These are phyloP conservation scores for Ophiobolus disseminans DNA, from an alignment of 2,329 filamentous ascomycete species.

Conservation along the genomic window DNA sequence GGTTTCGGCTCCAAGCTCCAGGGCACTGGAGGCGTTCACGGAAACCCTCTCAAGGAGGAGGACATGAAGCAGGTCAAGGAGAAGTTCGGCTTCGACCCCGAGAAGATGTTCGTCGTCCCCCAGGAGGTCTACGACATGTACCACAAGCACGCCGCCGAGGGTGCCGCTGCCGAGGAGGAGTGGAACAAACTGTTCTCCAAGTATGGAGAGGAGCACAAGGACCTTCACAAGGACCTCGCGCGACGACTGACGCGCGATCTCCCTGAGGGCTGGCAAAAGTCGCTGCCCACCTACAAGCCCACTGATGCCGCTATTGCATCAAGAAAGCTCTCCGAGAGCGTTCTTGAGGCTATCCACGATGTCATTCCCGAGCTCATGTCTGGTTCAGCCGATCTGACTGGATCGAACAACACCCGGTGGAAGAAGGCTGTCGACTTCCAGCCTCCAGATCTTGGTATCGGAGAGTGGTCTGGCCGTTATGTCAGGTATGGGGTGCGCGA, in stretches of 20 bases:
- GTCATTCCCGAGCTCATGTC: slow-evolving; percentile 89
- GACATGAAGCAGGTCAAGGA: slow-evolving; percentile 93
- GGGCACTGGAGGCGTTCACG: slow-evolving; percentile 95
- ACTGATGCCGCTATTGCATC: slow-evolving; percentile 85
- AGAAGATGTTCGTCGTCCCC: slow-evolving; percentile 90
- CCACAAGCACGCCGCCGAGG: slow-evolving; percentile 81
- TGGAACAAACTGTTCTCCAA: slow-evolving; percentile 94
- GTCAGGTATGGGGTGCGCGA: slow-evolving; percentile 91
- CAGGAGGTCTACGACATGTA: slow-evolving; percentile 94
- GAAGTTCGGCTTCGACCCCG: slow-evolving; percentile 95
- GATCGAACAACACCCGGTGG: slow-evolving; percentile 98
- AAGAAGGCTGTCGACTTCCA: slow-evolving; percentile 98
- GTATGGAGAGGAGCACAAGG: slow-evolving; percentile 79
- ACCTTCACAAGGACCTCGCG: slow-evolving; percentile 79
- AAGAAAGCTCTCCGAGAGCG: slow-evolving; percentile 94
- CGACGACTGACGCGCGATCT: slow-evolving; percentile 84
- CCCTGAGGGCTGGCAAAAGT: slow-evolving; percentile 95
- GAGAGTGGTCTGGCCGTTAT: slow-evolving; percentile 90
- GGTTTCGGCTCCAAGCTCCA: slow-evolving; percentile 92
- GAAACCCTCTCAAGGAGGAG: slow-evolving; percentile 91
- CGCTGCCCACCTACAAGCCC: slow-evolving; percentile 87
- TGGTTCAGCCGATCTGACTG: slow-evolving; percentile 96
- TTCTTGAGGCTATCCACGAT: slow-evolving; percentile 85
- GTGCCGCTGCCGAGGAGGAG: slow-evolving; percentile 88
- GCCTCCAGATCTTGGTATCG: slow-evolving; percentile 82